Conservation (phyloP, 805 yeast species). For the Candida coleopterorum region DNA sequence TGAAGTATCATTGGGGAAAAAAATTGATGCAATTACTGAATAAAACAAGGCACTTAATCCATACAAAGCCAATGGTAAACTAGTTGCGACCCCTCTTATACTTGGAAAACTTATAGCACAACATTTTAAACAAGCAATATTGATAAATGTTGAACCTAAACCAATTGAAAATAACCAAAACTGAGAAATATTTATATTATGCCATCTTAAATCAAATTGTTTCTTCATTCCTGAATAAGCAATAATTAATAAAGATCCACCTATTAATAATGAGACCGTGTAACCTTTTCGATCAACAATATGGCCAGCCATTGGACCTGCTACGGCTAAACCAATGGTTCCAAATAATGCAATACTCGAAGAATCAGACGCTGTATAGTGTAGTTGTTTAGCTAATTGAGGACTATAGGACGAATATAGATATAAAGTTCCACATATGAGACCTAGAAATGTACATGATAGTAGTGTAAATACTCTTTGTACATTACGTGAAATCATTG, state of each 20-base stretch:
- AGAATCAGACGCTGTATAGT: conserved; percentile 57
- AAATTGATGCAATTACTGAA: conserved; percentile 49
- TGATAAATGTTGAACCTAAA: conserved; percentile 61
- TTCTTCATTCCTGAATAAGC: conserved; percentile 56
- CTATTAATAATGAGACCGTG: conserved; percentile 45
- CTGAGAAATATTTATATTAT: conserved; percentile 40
- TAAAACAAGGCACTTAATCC: conserved; percentile 71
- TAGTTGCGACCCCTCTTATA: conserved; percentile 67
- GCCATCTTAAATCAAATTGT: conserved; percentile 41
- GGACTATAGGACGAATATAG: conserved; percentile 76
- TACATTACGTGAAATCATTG: conserved; percentile 12
- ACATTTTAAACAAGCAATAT: conserved; percentile 64
- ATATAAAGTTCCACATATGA: conserved; percentile 71
- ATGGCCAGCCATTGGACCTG: conserved; percentile 66
- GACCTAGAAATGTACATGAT: conserved; percentile 39
- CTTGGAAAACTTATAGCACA: conserved; percentile 68
- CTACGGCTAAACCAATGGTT: conserved; percentile 54
- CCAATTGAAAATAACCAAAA: conserved; percentile 55
- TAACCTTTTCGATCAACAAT: conserved; percentile 64
- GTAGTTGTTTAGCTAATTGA: conserved; percentile 57
- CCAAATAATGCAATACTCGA: conserved; percentile 66
- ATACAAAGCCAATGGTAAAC: conserved; percentile 68
- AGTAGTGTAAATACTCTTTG: conserved; percentile 21
- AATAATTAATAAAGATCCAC: conserved; percentile 42
- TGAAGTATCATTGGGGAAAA: conserved; percentile 56